Base-by-base conservation (phyloP, 1,284 basidiomycete genomes). In the Microbotryum scabiosae region DNA sequence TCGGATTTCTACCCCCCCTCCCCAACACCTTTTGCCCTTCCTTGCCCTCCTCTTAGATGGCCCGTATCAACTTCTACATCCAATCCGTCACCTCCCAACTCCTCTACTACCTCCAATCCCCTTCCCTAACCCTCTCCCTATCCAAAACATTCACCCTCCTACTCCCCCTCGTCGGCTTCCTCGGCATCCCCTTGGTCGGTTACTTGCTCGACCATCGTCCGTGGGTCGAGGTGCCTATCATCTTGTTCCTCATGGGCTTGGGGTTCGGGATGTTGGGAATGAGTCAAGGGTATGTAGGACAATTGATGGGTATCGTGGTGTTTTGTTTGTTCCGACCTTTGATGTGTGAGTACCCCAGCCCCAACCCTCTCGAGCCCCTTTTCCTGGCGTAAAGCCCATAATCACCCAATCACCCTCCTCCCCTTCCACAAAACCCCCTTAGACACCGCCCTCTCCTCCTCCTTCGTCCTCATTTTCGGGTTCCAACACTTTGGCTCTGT, bases 51-150 rank as follows among this genome's bases (percentile, higher is more conserved):
- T 63, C 70, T 23, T 69, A 75, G 54, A 74, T 73, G 73, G 71
- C 72, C 9, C 69, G 77, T 3, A 75, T 76, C 69, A 78, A 78
- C 64, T 77, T 73, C 69, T 75, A 74, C 59, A 73, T 76, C 50
- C 71, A 73, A 30, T 75, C 75, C 2, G 72, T 74, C n/a, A 66
- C 69, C 48, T 66, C 71, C 10, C 76, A 77, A 65, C 68, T 77
- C 1, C 48, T 70, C 21, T 75, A 69, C 60, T 77, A 74, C 65
- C 73, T 76, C 4, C 58, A 67, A 4, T 66, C 74, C 36, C 58
- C 46, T 4, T 63, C 60, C 12, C 58, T 73, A 30, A 73, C 74
- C 6, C 68, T 73, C 28, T 67, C 56, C 9, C 63, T 76, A 16
- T 74, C 74, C 0, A 72, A 70, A 44, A 70, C 73, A 2, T 77